Conservation (phyloP, 805 yeast genomes). For the Nakazawaea ernobii region DNA sequence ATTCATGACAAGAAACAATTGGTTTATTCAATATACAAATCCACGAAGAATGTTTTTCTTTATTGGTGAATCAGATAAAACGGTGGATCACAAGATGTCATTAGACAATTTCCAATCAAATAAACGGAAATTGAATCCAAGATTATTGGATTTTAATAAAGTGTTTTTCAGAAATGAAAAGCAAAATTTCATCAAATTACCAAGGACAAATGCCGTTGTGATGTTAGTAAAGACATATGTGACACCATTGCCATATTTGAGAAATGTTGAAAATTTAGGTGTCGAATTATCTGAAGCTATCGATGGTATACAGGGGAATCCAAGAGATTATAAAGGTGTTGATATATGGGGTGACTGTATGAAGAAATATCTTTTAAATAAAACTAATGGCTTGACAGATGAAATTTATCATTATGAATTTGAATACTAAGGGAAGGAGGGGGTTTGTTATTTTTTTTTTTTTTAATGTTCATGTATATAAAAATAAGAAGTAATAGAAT, state of each 20-base stretch:
- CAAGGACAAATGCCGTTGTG: constrained; percentile 32
- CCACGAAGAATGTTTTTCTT: constrained; percentile 38
- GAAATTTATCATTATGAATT: constrained; percentile 19
- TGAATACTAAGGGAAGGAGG: neutral
- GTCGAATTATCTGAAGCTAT: constrained; percentile 51
- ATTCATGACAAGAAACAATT: constrained; percentile 52
- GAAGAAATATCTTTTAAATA: constrained; percentile 17
- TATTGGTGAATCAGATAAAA: constrained; percentile 22
- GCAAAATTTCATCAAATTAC: constrained; percentile 41
- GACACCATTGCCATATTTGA: constrained; percentile 35
- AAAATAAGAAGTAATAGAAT: no score
- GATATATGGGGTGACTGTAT: constrained; percentile 52
- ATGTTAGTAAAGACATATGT: constrained; percentile 47
- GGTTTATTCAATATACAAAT: constrained; percentile 49
- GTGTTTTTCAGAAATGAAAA: constrained; percentile 48
- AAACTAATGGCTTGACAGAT: constrained; percentile 28
- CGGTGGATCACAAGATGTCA: constrained; percentile 25
- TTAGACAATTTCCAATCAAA: constrained; percentile 28
- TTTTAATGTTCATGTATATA: neutral
- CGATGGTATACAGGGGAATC: constrained; percentile 46
- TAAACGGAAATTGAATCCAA: constrained; percentile 25
- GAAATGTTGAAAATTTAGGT: constrained; percentile 32
- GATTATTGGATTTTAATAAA: constrained; percentile 27
- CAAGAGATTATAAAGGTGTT: constrained; percentile 52
- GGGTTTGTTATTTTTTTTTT: no score